These are phyloP conservation scores for Phytophthora hibernalis DNA, from an alignment of 352 stramenopile genomes.

Conservation along the genomic window DNA sequence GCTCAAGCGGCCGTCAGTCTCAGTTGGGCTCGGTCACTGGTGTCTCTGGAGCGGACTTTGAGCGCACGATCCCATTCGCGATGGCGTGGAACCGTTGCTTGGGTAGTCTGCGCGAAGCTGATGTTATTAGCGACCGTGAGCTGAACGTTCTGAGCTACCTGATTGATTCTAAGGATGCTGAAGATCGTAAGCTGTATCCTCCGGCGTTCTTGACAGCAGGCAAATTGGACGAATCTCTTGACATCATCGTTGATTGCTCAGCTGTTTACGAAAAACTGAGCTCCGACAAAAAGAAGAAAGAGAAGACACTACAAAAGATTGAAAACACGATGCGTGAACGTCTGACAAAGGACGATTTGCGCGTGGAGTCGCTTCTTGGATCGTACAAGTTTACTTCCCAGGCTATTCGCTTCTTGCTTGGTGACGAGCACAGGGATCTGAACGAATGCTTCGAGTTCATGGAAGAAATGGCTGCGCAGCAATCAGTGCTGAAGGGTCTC, in stretches of 20 bases:
- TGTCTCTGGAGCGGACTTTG: slow-evolving; percentile 82
- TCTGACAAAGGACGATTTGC: slow-evolving; percentile 86
- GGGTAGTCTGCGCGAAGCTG: slow-evolving; percentile 75
- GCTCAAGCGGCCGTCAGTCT: slow-evolving; percentile 56
- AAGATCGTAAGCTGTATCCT: slow-evolving; percentile 82
- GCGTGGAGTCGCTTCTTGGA: slow-evolving; percentile 80
- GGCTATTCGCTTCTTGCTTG: slow-evolving; percentile 77
- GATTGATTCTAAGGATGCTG: slow-evolving; percentile 82
- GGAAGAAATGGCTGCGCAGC: slow-evolving; percentile 79
- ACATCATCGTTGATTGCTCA: slow-evolving; percentile 85
- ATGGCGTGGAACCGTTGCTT: slow-evolving; percentile 90
- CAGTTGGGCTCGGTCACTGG: slow-evolving; percentile 77
- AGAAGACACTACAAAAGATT: slow-evolving; percentile 89
- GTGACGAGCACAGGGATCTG: slow-evolving; percentile 85
- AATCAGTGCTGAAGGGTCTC: slow-evolving; percentile 82
- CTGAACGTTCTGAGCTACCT: slow-evolving; percentile 89
- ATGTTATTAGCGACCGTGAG: slow-evolving; percentile 87
- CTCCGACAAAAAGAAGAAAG: slow-evolving; percentile 91
- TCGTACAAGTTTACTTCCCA: slow-evolving; percentile 92
- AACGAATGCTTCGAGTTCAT: slow-evolving; percentile 90
- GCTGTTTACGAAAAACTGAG: slow-evolving; percentile 85
- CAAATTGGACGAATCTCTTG: slow-evolving; percentile 88
- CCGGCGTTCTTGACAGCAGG: slow-evolving; percentile 87
- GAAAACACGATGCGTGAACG: slow-evolving; percentile 87
- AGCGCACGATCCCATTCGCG: slow-evolving; percentile 86